phyloP scores from a whole-genome alignment of 257 asterid species.

The Paulownia fortunei region DNA sequence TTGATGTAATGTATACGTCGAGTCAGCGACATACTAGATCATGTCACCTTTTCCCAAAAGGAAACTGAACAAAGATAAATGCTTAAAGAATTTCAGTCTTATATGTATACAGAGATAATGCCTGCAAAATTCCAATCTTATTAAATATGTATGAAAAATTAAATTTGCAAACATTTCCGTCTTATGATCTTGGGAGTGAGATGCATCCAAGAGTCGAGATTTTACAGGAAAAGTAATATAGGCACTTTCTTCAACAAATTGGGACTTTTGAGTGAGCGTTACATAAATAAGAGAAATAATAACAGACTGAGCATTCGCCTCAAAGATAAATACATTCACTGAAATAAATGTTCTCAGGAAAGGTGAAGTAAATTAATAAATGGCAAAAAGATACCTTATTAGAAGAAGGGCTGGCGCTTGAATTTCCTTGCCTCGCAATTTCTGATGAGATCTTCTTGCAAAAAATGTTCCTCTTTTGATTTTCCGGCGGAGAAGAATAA shows the following conservation, averaged over 20 bases:
- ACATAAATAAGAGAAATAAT: background rate
- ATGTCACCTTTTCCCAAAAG: background rate
- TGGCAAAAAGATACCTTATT: constrained; percentile 43
- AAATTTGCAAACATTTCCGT: background rate
- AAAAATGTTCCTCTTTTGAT: constrained; percentile 30
- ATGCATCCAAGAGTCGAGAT: background rate
- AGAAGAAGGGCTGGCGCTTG: constrained; percentile 37
- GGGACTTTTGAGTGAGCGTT: background rate
- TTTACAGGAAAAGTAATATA: background rate
- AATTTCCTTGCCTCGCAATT: constrained; percentile 35
- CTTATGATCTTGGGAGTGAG: background rate
- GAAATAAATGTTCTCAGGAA: background rate
- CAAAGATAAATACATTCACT: too few species aligned
- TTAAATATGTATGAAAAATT: background rate
- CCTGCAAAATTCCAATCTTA: background rate
- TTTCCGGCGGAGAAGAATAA: constrained; percentile 22
- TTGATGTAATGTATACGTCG: too few species aligned
- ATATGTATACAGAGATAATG: too few species aligned
- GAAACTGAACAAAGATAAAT: background rate
- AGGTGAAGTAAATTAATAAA: background rate
- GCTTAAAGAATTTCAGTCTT: too few species aligned
- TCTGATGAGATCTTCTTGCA: constrained; percentile 33
- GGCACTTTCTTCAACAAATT: background rate
- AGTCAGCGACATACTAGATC: too few species aligned
- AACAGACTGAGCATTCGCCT: background rate